phyloP scores from a whole-genome alignment of 257 asterid genomes.

The Solanum pinnatisectum region DNA sequence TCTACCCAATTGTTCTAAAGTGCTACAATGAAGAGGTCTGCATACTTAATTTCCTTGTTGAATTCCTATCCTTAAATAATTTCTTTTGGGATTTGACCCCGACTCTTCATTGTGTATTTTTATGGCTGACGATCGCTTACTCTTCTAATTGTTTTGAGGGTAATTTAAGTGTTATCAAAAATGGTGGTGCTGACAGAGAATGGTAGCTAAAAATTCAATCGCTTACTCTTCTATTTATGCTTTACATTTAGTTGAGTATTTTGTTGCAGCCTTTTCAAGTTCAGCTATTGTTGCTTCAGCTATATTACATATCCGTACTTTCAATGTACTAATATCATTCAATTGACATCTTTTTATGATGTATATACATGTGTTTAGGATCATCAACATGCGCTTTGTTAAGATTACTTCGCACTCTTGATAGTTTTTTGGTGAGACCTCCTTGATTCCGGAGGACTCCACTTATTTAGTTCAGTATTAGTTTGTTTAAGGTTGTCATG shows the following conservation, averaged over 20 bases:
- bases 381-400: not conserved
- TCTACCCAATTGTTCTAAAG: not conserved
- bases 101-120: not conserved
- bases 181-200: not conserved
- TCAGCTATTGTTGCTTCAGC: not conserved
- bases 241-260: too few species aligned
- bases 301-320: not conserved
- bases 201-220: not conserved
- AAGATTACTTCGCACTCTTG: not conserved
- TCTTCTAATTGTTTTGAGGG: not conserved
- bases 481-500: not conserved
- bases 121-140: not conserved
- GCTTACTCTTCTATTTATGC: too few species aligned
- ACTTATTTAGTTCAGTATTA: not conserved
- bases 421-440: not conserved
- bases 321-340: not conserved
- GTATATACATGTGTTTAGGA: not conserved
- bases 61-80: not conserved
- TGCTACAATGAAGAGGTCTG: not conserved
- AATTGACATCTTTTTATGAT: not conserved
- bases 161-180: not conserved
- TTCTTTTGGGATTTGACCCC: not conserved
- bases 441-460: not conserved
- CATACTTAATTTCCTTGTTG: not conserved
- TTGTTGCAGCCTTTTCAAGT: not conserved